These are phyloP conservation scores for Ophiostoma ulmi DNA, from an alignment of 2,329 filamentous ascomycete genomes.

Conservation along the genomic window DNA sequence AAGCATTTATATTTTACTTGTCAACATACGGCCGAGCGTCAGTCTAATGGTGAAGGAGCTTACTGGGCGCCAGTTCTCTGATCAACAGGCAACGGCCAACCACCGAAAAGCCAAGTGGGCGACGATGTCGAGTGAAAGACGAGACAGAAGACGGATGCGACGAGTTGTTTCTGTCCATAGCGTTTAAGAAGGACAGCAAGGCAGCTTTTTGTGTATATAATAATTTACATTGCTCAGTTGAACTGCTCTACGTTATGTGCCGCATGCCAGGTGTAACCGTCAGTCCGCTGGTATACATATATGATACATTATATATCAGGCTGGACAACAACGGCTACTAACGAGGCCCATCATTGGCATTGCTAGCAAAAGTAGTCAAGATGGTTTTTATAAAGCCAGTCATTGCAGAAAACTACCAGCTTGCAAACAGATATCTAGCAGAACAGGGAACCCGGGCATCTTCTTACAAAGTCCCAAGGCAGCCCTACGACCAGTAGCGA, in stretches of 20 bases:
- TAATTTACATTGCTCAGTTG: slow-evolving; percentile 12
- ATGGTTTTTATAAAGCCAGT: not conserved
- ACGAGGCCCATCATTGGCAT: too few relatives aligned
- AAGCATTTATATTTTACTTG: not conserved
- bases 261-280: not conserved
- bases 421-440: too few relatives aligned
- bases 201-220: slow-evolving; percentile 11
- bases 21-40: not conserved
- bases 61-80: too few relatives aligned
- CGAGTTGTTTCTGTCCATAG: not conserved
- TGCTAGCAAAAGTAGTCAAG: not conserved
- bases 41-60: not conserved
- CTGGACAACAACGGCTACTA: too few relatives aligned
- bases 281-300: not conserved
- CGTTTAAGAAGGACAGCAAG: not conserved
- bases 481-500: too few relatives aligned
- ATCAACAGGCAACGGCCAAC: not conserved
- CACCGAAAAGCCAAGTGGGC: not conserved
- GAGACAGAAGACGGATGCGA: not conserved
- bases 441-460: not conserved
- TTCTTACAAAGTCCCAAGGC: not conserved
- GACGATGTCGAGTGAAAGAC: not conserved
- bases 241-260: not conserved
- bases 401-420: too few relatives aligned
- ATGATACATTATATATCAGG: too few relatives aligned